A percentile compares a stretch with the other conserved stretches of the same genome.
These are phyloP conservation scores for Colletotrichum coccodes DNA, from an alignment of 2,329 filamentous ascomycete genomes.

Conservation along the genomic window DNA sequence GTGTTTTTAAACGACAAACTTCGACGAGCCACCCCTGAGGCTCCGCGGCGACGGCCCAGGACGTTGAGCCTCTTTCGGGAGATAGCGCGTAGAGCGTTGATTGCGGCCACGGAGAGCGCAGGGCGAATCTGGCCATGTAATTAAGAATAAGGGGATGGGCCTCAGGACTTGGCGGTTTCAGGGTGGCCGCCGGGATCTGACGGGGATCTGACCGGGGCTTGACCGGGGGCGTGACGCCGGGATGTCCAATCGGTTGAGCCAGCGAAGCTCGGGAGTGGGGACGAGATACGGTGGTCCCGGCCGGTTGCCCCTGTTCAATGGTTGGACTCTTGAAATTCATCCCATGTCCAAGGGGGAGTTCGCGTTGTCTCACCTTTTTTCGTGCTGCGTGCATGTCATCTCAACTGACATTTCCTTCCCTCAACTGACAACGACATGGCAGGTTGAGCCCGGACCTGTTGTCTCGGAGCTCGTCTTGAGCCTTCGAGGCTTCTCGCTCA, in stretches of 20 bases:
- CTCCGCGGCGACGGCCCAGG: conserved; percentile 14
- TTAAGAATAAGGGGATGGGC: conserved; percentile 30
- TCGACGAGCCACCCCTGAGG: not conserved
- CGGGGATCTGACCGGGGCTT: conserved; percentile 4
- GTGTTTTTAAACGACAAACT: not conserved
- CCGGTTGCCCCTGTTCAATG: not conserved
- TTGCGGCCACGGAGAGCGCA: conserved; percentile 21
- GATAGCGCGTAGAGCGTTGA: conserved; percentile 29
- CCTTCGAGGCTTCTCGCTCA: not conserved
- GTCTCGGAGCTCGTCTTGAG: not conserved
- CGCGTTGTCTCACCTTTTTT: conserved; percentile 14
- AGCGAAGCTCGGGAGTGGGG: conserved; percentile 23
- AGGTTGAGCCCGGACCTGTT: not conserved
- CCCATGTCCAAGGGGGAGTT: conserved; percentile 10
- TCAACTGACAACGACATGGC: conserved; percentile 7
- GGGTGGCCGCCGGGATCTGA: conserved; percentile 27
- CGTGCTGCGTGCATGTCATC: conserved; percentile 2
- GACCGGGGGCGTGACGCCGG: conserved; percentile 6
- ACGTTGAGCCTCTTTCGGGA: conserved; percentile 19
- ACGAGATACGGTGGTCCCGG: not conserved
- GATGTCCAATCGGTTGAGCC: conserved; percentile 24
- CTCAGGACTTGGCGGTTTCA: conserved; percentile 32
- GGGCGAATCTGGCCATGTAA: conserved; percentile 22
- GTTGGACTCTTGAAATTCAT: not conserved
- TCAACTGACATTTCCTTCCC: conserved; percentile 7